These are phyloP conservation scores for Leucosporidium yakuticum DNA, from an alignment of 768 basidiomycete species.

Conservation along the genomic window DNA sequence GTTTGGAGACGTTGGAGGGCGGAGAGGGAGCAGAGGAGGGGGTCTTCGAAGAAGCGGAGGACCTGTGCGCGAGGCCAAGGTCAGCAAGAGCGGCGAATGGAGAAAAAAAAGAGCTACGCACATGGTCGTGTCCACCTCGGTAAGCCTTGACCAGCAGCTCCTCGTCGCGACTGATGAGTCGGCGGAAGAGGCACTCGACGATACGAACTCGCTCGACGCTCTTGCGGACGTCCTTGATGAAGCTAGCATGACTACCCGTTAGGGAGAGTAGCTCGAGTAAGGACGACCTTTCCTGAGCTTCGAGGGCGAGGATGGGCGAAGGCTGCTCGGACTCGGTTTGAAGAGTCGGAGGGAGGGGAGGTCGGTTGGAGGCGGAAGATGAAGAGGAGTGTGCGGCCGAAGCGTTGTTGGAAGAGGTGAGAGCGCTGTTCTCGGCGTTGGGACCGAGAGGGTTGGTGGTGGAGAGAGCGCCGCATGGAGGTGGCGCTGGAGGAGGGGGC, in stretches of 20 bases:
- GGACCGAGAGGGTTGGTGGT: conserved; percentile 1
- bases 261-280: conserved; percentile 33
- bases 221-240: conserved; percentile 31
- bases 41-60: conserved; percentile 35
- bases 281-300: conserved; percentile 24
- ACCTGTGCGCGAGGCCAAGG: conserved; percentile 9
- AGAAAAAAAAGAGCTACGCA: not conserved
- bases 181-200: conserved; percentile 33
- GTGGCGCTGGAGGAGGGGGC: not conserved
- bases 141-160: conserved; percentile 32
- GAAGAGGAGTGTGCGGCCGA: conserved; percentile 2
- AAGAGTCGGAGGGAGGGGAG: conserved; percentile 30
- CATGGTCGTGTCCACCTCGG: conserved; percentile 33
- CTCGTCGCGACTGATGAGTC: conserved; percentile 28
- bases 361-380: conserved; percentile 24
- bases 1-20: conserved; percentile 21
- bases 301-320: conserved; percentile 16
- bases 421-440: not conserved
- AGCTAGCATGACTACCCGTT: conserved; percentile 31
- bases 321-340: conserved; percentile 26
- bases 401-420: not conserved
- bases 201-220: conserved; percentile 32
- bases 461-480: not conserved
- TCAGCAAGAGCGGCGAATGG: not conserved
- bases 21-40: conserved; percentile 18